Evolutionary conservation across 345 rosid species (phyloP).

Genomic region (thale cress (Arabidopsis thaliana)): TAIR10.1 NC_003075.7:12160001-12160500

Average conservation of each 20-base stretch:
- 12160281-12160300: neutral
- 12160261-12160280: conserved; percentile 17
- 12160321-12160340: too few relatives aligned
- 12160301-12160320: too few relatives aligned
- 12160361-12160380: too few relatives aligned
- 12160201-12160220: neutral
- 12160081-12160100: conserved; percentile 48
- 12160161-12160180: neutral
- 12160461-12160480: neutral
- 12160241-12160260: conserved; percentile 14
- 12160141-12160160: conserved; percentile 34
- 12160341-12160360: too few relatives aligned
- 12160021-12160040: conserved; percentile 50
- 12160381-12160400: too few relatives aligned
- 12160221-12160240: conserved; percentile 39
- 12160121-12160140: conserved; percentile 12
- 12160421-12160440: too few relatives aligned
- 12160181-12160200: neutral
- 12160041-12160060: conserved; percentile 45
- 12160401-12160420: too few relatives aligned
- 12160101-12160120: conserved; percentile 22
- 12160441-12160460: neutral
- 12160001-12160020: conserved; percentile 34
- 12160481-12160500: neutral
- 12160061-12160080: conserved; percentile 10